Conservation (phyloP, 1,139 yeast species). For the Lodderomyces orthopsilosis region DNA sequence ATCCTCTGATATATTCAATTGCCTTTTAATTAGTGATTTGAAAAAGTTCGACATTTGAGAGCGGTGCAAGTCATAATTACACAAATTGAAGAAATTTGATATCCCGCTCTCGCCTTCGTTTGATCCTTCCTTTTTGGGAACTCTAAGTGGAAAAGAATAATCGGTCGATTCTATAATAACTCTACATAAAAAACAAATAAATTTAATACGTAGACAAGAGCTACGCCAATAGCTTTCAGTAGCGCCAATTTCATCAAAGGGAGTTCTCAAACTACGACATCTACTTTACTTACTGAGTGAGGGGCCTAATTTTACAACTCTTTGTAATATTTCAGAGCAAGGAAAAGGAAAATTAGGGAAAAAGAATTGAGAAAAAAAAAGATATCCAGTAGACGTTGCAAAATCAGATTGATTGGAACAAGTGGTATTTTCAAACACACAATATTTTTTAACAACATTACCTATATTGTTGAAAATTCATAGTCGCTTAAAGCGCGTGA, state of each 20-base stretch:
- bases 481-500: conserved; percentile 10
- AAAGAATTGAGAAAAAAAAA: background rate
- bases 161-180: background rate
- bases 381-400: background rate
- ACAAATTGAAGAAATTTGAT: background rate
- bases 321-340: no score
- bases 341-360: background rate
- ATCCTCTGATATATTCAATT: background rate
- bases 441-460: background rate
- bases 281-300: no score
- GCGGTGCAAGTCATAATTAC: background rate
- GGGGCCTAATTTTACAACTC: no score
- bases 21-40: background rate
- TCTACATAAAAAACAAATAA: background rate
- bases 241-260: no score
- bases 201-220: background rate
- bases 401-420: background rate
- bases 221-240: no score
- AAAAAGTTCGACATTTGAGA: background rate
- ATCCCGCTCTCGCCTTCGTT: background rate
- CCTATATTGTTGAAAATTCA: background rate
- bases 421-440: background rate
- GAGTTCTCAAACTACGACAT: no score
- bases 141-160: background rate
- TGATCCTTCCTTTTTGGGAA: background rate